Conservation (phyloP, 192 early-diverging fungal genomes). For the Coemansia sp. region DNA sequence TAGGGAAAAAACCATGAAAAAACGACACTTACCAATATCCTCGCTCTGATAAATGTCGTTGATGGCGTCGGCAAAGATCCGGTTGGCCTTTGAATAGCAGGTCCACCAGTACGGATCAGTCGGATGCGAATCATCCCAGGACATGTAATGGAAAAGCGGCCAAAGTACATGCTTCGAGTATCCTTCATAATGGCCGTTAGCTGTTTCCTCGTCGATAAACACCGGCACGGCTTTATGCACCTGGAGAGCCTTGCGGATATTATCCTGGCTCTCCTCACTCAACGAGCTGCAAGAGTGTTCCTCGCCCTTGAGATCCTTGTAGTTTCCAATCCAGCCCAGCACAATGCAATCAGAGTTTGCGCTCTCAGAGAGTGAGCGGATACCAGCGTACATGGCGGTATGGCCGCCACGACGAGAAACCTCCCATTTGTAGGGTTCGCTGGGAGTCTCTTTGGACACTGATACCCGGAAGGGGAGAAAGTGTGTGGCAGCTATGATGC, state of each 20-base stretch:
- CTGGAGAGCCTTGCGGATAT: slow-evolving; percentile 55
- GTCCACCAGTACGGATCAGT: slow-evolving; percentile 66
- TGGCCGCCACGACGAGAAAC: slow-evolving; percentile 68
- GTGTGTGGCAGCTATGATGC: slow-evolving; percentile 51
- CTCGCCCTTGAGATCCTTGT: slow-evolving; percentile 58
- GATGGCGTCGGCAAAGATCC: slow-evolving; percentile 71
- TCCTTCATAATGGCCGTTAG: slow-evolving; percentile 89
- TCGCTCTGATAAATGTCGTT: slow-evolving; percentile 73
- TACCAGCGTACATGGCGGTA: slow-evolving; percentile 86
- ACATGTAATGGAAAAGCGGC: slow-evolving; percentile 93
- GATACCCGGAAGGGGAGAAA: slow-evolving; percentile 45
- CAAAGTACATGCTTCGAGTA: slow-evolving; percentile 97
- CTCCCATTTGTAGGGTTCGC: slow-evolving; percentile 51
- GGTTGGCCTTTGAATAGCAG: slow-evolving; percentile 79
- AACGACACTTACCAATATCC: slow-evolving; percentile 45
- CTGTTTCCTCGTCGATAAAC: slow-evolving; percentile 66
- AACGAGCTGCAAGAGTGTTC: slow-evolving; percentile 54
- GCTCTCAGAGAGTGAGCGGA: slow-evolving; percentile 60
- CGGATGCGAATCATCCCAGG: slow-evolving; percentile 74
- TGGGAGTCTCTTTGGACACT: slow-evolving; percentile 33
- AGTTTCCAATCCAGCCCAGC: slow-evolving; percentile 71
- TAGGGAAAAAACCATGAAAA: neutral
- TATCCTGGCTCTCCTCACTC: slow-evolving; percentile 50
- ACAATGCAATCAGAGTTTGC: slow-evolving; percentile 58
- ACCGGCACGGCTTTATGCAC: slow-evolving; percentile 66